Evolutionary conservation across 768 basidiomycete species (phyloP), one percentile per base, ranked within the genome.

Genomic region (Psilocybe cubensis): DNA sequence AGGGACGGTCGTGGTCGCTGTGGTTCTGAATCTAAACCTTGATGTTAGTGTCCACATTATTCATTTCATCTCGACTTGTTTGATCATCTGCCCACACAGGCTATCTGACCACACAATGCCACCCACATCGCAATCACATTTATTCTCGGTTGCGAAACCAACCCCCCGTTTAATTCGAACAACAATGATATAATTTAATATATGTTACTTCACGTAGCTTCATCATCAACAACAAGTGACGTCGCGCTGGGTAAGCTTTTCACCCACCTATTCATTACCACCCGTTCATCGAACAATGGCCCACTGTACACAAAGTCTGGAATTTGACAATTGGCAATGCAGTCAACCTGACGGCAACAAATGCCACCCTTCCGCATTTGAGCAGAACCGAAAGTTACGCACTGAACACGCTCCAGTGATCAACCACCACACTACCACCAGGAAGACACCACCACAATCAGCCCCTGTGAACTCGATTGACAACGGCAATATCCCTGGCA

Each of bases 361-460:
- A 46, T 43, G 38, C 57, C 57, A 58, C 44, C 57, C 57, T 52
- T 53, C 57, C 57, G 57, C 57, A 52, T 53, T n/a, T 27, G 33
- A 52, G 57, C 50, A 52, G 57, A 58, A 31, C 57, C 50, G 57
- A 31, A 43, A 50, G 33, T 50, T 44, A 25, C 17, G 41, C 18
- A 38, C 35, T 14, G 12, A 38, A 21, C 20, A 14, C 23, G 12
- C 45, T 25, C 48, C 50, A 41, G 45, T n/a, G 40, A 27, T 24
- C 20, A 21, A 17, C 8, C 31, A 33, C 31, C 31, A 33, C 31
- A n/a, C n/a, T n/a, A n/a, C n/a, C n/a, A n/a, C n/a, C n/a, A n/a
- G n/a, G n/a, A n/a, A n/a, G n/a, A n/a, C 31, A 38, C 35, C 35
- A 38, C 12, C 35, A 4, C 35, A 11, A 11, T 4, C 35, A 38